Evolutionary conservation across 2,329 filamentous ascomycete genomes (phyloP).

Genomic region (Aschersonia sp.): DNA sequence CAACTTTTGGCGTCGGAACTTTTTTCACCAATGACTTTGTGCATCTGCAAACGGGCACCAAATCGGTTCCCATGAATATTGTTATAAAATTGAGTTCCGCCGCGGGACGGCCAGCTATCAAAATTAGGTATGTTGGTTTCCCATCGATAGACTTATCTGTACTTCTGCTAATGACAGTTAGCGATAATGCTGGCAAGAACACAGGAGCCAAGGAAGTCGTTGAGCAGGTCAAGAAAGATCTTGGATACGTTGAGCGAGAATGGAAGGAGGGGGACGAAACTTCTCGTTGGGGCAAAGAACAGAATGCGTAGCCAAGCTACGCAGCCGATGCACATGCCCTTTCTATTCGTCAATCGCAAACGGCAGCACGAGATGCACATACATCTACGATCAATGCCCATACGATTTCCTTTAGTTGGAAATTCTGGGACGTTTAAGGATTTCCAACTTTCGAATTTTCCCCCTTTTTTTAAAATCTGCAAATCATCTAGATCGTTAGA

Average conservation of each 20-base stretch:
- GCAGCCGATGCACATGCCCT: neutral
- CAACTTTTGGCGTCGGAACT: slow-evolving; percentile 88
- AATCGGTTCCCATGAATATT: slow-evolving; percentile 87
- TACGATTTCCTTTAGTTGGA: too few relatives aligned
- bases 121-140: slow-evolving; percentile 48
- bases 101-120: slow-evolving; percentile 67
- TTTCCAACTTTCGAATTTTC: too few relatives aligned
- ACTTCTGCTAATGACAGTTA: slow-evolving; percentile 12
- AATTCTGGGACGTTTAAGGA: too few relatives aligned
- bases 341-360: neutral
- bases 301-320: slow-evolving; percentile 7
- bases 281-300: slow-evolving; percentile 58
- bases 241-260: slow-evolving; percentile 74
- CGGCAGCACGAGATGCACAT: too few relatives aligned
- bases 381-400: too few relatives aligned
- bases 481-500: too few relatives aligned
- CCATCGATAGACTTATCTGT: neutral
- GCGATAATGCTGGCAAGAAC: slow-evolving; percentile 83
- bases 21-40: slow-evolving; percentile 91
- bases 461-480: too few relatives aligned
- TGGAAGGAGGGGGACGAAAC: slow-evolving; percentile 80
- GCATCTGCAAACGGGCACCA: slow-evolving; percentile 56
- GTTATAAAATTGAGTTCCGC: slow-evolving; percentile 94
- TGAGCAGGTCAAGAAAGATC: slow-evolving; percentile 64
- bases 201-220: slow-evolving; percentile 75